Conservation (phyloP, 2,329 filamentous ascomycete species). For the Metarhizium guizhouense region DNA sequence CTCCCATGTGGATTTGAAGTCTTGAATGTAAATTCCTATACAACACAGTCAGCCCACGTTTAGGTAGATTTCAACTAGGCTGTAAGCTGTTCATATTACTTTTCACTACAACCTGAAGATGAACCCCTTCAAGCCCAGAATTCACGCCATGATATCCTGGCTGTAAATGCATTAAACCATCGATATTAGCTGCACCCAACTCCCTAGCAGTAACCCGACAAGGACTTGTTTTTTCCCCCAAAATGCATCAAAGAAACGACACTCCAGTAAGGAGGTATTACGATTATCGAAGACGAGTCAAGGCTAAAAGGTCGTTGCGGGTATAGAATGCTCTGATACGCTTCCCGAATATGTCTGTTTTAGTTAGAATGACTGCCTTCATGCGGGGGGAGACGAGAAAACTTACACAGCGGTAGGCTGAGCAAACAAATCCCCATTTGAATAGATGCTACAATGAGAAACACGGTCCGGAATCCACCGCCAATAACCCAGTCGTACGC, state of each 20-base stretch:
- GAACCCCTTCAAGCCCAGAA: not conserved
- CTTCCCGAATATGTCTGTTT: slow-evolving; percentile 68
- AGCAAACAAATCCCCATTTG: slow-evolving; percentile 69
- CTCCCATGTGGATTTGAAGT: too few relatives aligned
- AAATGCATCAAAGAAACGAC: not conserved
- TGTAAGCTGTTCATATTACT: too few relatives aligned
- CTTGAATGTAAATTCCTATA: too few relatives aligned
- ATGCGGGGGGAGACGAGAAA: too few relatives aligned
- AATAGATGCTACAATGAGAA: slow-evolving; percentile 64
- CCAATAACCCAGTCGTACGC: slow-evolving; percentile 74
- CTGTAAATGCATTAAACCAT: not conserved
- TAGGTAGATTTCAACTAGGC: too few relatives aligned
- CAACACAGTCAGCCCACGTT: too few relatives aligned
- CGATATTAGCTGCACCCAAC: not conserved
- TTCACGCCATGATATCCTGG: not conserved
- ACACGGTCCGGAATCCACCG: slow-evolving; percentile 51
- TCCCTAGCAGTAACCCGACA: not conserved
- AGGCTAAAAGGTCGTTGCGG: slow-evolving; percentile 58
- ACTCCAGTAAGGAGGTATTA: not conserved
- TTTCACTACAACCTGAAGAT: not conserved
- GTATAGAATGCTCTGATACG: slow-evolving; percentile 66
- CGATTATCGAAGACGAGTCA: slow-evolving; percentile 20
- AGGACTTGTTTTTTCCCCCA: not conserved
- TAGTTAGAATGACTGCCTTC: slow-evolving; percentile 2
- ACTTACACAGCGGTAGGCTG: slow-evolving; percentile 73